Percentiles rank a stretch among this genome's conserved stretches.
Conservation (phyloP, 2,329 filamentous ascomycete species). For the Elsinoe fawcettii region DNA sequence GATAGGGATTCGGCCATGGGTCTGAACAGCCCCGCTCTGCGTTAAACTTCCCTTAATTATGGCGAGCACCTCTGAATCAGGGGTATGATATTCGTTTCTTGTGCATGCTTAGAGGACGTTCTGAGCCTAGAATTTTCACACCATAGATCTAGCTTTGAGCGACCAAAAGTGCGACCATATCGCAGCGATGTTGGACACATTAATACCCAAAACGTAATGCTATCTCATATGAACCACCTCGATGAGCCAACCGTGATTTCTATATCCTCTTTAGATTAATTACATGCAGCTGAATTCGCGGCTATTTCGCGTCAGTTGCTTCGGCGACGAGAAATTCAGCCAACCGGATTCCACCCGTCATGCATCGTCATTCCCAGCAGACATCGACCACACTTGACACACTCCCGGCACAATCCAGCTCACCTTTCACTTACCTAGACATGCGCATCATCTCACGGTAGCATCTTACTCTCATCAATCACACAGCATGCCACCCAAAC, state of each 20-base stretch:
- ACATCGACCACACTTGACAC: not conserved
- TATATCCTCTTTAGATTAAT: not conserved
- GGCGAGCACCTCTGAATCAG: not conserved
- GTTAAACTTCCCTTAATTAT: not conserved
- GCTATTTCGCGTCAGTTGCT: slow-evolving; percentile 9
- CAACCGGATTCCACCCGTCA: not conserved
- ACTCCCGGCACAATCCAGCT: not conserved
- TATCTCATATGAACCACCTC: not conserved
- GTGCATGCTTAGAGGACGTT: slow-evolving; percentile 9
- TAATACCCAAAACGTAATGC: not conserved
- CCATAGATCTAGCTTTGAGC: not conserved
- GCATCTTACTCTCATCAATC: not conserved
- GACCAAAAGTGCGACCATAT: not conserved
- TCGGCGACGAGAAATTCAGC: slow-evolving; percentile 6
- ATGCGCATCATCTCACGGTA: not conserved
- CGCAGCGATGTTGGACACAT: not conserved
- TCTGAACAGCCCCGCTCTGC: slow-evolving; percentile 10
- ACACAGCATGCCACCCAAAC: slow-evolving; percentile 39
- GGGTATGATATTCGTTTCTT: slow-evolving; percentile 5
- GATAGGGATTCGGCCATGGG: slow-evolving; percentile 12
- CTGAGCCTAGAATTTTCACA: not conserved
- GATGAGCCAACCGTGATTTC: too few species aligned
- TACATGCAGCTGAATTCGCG: not conserved
- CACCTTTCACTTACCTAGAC: slow-evolving; percentile 3
- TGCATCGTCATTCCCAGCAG: slow-evolving; percentile 1